Evolutionary conservation across 345 rosid genomes (phyloP).

Genomic region (Syzygium aqueum): DNA sequence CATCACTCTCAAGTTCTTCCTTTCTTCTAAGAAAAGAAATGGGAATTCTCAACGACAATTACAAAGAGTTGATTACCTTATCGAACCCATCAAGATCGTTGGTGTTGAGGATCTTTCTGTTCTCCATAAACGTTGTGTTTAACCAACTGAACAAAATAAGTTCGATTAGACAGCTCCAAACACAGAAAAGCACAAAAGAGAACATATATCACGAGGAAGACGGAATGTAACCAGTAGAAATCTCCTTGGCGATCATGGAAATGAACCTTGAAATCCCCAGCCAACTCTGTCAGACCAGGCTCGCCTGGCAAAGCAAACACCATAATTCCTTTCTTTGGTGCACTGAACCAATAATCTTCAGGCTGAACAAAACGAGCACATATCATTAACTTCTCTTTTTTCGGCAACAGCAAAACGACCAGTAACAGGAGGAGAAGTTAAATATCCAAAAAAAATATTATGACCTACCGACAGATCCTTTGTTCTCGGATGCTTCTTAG

Average conservation of each 20-base stretch:
- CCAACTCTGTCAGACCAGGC: conserved; percentile 78
- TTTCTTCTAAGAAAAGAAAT: background rate
- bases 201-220: background rate
- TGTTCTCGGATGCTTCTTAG: conserved; percentile 76
- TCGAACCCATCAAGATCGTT: conserved; percentile 81
- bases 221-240: conserved; percentile 57
- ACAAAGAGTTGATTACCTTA: conserved; percentile 35
- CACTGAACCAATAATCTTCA: conserved; percentile 86
- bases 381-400: background rate
- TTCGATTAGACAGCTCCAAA: background rate
- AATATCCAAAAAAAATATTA: background rate
- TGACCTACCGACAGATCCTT: conserved; percentile 61
- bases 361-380: conserved; percentile 32
- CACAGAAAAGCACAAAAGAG: background rate
- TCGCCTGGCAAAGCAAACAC: conserved; percentile 95
- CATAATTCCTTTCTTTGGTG: conserved; percentile 83
- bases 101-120: conserved; percentile 55
- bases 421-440: background rate
- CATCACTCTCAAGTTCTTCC: background rate
- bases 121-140: conserved; percentile 79
- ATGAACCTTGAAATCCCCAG: conserved; percentile 83
- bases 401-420: background rate
- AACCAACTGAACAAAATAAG: conserved; percentile 51
- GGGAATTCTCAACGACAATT: background rate
- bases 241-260: conserved; percentile 93